Percentiles rank a stretch among this genome's conserved stretches.
phyloP scores from a whole-genome alignment of 2,329 filamentous ascomycete species.

The Chrysoporthe puriensis region DNA sequence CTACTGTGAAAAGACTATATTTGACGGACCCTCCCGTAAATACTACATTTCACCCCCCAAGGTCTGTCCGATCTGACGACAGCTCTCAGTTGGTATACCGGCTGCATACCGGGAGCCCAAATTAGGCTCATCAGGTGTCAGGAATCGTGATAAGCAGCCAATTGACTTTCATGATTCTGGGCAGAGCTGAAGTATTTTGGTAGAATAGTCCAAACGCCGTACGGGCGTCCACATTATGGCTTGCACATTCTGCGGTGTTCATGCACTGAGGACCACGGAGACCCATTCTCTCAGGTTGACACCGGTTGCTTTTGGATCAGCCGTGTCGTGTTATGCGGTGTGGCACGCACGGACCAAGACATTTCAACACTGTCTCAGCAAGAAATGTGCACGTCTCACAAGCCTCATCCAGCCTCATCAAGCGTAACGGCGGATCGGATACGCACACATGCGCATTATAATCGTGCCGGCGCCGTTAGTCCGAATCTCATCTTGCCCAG shows the following conservation, averaged over 20 bases:
- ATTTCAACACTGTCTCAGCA: constrained; percentile 24
- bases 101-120: neutral
- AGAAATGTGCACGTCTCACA: constrained; percentile 24
- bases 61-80: neutral
- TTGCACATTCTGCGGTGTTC: neutral
- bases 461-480: constrained; percentile 3
- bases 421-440: constrained; percentile 27
- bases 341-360: constrained; percentile 24
- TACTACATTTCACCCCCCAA: neutral
- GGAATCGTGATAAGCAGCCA: neutral
- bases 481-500: neutral
- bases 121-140: neutral
- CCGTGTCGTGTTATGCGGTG: constrained; percentile 15
- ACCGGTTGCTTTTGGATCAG: constrained; percentile 21
- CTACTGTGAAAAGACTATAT: neutral
- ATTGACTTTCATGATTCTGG: neutral
- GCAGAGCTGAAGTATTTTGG: neutral
- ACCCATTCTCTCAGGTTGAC: constrained; percentile 18
- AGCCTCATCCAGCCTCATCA: constrained; percentile 25
- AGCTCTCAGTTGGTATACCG: neutral
- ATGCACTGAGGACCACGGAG: constrained; percentile 12
- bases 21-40: neutral
- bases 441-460: constrained; percentile 14
- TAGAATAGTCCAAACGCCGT: neutral
- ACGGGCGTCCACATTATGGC: neutral